Evolutionary conservation across 2,329 filamentous ascomycete species (phyloP).

Genomic region (Ophidiomyces ophidiicola): DNA sequence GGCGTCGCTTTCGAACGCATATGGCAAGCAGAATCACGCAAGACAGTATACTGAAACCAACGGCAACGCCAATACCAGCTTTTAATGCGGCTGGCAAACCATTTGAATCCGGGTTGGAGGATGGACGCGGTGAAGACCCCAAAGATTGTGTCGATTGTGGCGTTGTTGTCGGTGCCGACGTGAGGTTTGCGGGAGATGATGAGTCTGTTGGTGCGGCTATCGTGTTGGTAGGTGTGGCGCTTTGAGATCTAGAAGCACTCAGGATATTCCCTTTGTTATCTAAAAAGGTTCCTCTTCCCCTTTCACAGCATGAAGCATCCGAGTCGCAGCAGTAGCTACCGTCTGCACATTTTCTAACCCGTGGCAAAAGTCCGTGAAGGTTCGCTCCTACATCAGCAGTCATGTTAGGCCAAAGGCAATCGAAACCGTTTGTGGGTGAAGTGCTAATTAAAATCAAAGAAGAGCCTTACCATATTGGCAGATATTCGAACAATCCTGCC

Average conservation of each 20-base stretch:
- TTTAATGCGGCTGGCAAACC: slow-evolving; percentile 4
- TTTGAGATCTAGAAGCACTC: background rate
- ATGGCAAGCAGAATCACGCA: slow-evolving; percentile 5
- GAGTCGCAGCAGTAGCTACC: slow-evolving; percentile 11
- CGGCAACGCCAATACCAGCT: slow-evolving; percentile 10
- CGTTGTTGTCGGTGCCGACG: slow-evolving; percentile 1
- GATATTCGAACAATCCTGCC: slow-evolving; percentile 12
- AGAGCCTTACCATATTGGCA: slow-evolving; percentile 11
- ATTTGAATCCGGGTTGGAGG: background rate
- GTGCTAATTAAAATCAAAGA: background rate
- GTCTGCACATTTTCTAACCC: slow-evolving; percentile 8
- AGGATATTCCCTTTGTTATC: slow-evolving; percentile 10
- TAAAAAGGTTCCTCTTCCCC: slow-evolving; percentile 1
- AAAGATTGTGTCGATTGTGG: background rate
- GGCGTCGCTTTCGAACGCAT: slow-evolving; percentile 2
- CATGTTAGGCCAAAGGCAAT: background rate
- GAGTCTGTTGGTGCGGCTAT: background rate
- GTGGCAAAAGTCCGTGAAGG: slow-evolving; percentile 1
- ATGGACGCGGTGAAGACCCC: no score
- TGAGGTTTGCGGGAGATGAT: background rate
- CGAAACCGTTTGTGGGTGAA: background rate
- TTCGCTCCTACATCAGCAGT: slow-evolving; percentile 1
- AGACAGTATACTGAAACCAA: slow-evolving; percentile 8
- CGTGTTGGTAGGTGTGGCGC: background rate
- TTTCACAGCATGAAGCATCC: slow-evolving; percentile 7